Evolutionary conservation across 352 stramenopile species (phyloP).

Genomic region (Phytopythium kandeliae): DNA sequence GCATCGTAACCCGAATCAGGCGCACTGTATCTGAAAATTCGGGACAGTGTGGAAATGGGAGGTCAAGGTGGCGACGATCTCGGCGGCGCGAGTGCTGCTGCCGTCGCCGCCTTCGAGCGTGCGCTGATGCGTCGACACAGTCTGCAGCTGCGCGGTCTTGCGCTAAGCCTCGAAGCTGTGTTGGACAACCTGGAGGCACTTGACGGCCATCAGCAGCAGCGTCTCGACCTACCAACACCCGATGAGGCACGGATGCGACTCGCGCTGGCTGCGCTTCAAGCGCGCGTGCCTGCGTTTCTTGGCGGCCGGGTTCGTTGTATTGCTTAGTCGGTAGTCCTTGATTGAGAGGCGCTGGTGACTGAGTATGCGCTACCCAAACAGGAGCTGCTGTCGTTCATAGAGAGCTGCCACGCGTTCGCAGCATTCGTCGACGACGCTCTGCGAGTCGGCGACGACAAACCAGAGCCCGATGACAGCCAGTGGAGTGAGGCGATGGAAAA

Average conservation of each 20-base stretch:
- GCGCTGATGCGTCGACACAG: constrained; percentile 4
- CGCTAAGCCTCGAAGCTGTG: neutral
- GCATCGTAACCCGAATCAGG: too few species aligned
- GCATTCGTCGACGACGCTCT: neutral
- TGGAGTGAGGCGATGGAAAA: neutral
- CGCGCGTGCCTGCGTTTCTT: neutral
- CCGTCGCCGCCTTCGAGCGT: constrained; percentile 3
- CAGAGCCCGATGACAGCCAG: neutral
- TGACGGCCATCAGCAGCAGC: neutral
- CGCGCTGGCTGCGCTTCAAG: neutral
- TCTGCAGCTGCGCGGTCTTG: neutral
- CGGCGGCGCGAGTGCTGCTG: neutral
- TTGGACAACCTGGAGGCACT: neutral
- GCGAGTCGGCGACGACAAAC: neutral
- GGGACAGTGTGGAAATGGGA: neutral
- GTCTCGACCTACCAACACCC: neutral
- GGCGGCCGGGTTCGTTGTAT: neutral
- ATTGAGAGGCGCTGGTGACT: neutral
- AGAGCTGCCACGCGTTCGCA: constrained; percentile 10
- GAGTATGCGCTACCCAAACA: constrained; percentile 1
- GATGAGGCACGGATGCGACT: neutral
- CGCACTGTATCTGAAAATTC: too few species aligned
- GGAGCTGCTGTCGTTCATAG: constrained; percentile 10
- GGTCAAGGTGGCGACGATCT: neutral
- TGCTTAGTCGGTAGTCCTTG: neutral